These are phyloP conservation scores for Aspergillus melleus DNA, from an alignment of 2,329 filamentous ascomycete genomes.

Conservation along the genomic window DNA sequence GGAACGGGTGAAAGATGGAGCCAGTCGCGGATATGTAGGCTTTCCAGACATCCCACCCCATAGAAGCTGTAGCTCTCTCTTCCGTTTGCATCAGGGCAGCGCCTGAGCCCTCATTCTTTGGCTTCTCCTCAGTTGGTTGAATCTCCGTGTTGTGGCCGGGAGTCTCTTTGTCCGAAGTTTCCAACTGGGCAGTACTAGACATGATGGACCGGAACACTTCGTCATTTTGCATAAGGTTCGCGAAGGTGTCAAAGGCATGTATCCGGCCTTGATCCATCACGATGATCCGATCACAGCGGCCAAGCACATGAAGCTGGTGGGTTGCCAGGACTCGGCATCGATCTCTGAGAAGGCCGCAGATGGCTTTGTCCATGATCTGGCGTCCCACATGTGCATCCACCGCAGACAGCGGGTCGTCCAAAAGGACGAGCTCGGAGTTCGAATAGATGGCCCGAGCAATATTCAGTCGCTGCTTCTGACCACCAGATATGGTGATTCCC, in stretches of 20 bases:
- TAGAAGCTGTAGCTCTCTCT: constrained; percentile 68
- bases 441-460: constrained; percentile 79
- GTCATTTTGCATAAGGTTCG: constrained; percentile 79
- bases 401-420: constrained; percentile 64
- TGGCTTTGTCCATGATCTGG: constrained; percentile 88
- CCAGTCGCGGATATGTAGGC: constrained; percentile 75
- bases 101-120: constrained; percentile 10
- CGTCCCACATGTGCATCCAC: constrained; percentile 60
- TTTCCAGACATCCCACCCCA: constrained; percentile 76
- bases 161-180: constrained; percentile 51
- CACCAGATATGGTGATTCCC: constrained; percentile 92
- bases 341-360: constrained; percentile 80
- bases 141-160: constrained; percentile 40
- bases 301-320: constrained; percentile 91
- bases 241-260: constrained; percentile 82
- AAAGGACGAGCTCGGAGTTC: constrained; percentile 61
- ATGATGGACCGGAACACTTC: constrained; percentile 79
- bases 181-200: constrained; percentile 71
- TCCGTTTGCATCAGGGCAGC: constrained; percentile 49
- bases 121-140: constrained; percentile 14
- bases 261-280: constrained; percentile 89
- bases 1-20: constrained; percentile 62
- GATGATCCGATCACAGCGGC: constrained; percentile 85
- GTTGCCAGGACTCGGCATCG: constrained; percentile 92
- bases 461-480: constrained; percentile 92